These are phyloP conservation scores for Breynia disticha DNA, from an alignment of 441 rosid species.

Conservation along the genomic window DNA sequence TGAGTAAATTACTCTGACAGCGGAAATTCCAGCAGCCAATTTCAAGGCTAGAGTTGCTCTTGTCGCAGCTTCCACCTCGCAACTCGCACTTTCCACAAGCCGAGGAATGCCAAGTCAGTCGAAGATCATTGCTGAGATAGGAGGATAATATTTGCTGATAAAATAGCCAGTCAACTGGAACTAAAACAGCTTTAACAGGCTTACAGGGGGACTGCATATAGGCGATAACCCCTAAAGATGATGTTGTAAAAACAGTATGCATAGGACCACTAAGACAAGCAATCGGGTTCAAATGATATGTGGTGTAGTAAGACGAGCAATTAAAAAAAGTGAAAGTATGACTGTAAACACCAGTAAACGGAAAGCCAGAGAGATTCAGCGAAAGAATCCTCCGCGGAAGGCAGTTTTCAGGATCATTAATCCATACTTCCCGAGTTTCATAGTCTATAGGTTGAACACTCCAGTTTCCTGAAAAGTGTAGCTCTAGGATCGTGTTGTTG, in stretches of 20 bases:
- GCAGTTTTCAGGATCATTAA: conserved; percentile 42
- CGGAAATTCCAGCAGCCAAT: conserved; percentile 31
- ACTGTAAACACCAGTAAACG: conserved; percentile 25
- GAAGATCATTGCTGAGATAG: conserved; percentile 41
- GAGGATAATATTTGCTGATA: conserved; percentile 36
- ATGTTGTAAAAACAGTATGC: conserved; percentile 49
- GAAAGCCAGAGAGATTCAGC: conserved; percentile 39
- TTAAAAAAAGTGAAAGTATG: conserved; percentile 45
- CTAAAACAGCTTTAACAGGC: conserved; percentile 21
- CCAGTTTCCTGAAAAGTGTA: conserved; percentile 39
- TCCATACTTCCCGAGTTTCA: conserved; percentile 40
- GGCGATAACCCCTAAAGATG: conserved; percentile 20
- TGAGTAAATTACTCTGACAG: conserved; percentile 29
- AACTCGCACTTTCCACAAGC: conserved; percentile 41
- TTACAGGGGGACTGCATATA: conserved; percentile 28
- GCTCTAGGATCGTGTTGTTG: conserved; percentile 28
- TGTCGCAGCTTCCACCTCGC: conserved; percentile 40
- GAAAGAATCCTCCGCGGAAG: conserved; percentile 41
- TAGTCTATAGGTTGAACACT: conserved; percentile 42
- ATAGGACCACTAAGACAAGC: conserved; percentile 40
- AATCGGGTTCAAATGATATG: conserved; percentile 30
- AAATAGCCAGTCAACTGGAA: conserved; percentile 53
- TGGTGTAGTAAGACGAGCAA: conserved; percentile 31
- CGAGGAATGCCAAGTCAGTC: conserved; percentile 52
- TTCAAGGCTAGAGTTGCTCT: conserved; percentile 31